phyloP scores from a whole-genome alignment of 208 protist genomes.

The Wallacemonas collosoma region DNA sequence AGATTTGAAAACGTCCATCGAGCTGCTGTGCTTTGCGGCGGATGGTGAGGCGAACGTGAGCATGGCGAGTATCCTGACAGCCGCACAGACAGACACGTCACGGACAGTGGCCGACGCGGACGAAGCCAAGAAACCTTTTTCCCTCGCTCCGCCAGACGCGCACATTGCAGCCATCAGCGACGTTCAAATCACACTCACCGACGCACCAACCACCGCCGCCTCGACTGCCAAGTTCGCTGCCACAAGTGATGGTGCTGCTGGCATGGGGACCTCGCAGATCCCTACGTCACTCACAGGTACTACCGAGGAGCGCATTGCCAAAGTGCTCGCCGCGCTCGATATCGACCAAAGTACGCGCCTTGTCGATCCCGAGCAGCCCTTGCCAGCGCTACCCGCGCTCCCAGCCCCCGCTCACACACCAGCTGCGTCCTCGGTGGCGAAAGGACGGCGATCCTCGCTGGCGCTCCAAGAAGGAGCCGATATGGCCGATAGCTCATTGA shows the following conservation, averaged over 20 bases:
- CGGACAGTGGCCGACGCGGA: neutral
- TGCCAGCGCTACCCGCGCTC: conserved; percentile 4
- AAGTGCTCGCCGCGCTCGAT: conserved; percentile 21
- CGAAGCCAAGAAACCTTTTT: conserved; percentile 19
- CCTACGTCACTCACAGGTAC: conserved; percentile 14
- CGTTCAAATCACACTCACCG: conserved; percentile 28
- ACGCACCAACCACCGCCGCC: neutral
- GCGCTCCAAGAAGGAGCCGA: neutral
- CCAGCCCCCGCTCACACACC: neutral
- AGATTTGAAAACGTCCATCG: conserved; percentile 31
- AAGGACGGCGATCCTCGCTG: neutral
- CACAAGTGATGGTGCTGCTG: neutral
- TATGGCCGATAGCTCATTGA: neutral
- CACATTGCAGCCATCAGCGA: conserved; percentile 6
- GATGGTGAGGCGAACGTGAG: conserved; percentile 26
- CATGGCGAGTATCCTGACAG: conserved; percentile 19
- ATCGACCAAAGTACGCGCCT: conserved; percentile 24
- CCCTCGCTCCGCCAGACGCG: conserved; percentile 9
- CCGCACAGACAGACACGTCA: conserved; percentile 7
- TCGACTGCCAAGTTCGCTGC: neutral
- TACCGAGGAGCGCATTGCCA: conserved; percentile 21
- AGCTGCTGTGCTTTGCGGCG: conserved; percentile 36
- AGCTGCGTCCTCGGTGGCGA: neutral
- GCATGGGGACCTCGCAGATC: neutral
- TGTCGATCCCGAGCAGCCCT: conserved; percentile 8